These are phyloP conservation scores for Penicillium crustosum DNA, from an alignment of 2,329 filamentous ascomycete species.

Conservation along the genomic window DNA sequence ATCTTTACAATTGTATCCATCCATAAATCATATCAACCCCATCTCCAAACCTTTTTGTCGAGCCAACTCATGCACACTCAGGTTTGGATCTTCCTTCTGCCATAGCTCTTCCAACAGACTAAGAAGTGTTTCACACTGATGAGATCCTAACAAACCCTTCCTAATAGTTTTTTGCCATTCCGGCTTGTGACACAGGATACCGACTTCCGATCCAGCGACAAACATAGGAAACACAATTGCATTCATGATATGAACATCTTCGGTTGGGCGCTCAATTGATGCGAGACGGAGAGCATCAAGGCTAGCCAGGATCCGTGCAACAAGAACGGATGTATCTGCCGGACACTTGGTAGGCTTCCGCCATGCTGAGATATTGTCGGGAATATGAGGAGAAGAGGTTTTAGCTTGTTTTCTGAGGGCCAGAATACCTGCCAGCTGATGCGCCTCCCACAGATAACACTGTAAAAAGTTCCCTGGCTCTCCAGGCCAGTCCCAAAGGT, in stretches of 20 bases:
- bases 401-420: constrained; percentile 16
- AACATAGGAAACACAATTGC: constrained; percentile 28
- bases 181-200: constrained; percentile 15
- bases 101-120: constrained; percentile 30
- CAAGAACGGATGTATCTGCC: constrained; percentile 18
- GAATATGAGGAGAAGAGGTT: background rate
- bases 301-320: constrained; percentile 26
- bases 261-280: constrained; percentile 15
- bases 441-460: constrained; percentile 33
- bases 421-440: constrained; percentile 30
- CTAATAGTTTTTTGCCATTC: constrained; percentile 22
- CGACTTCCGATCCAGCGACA: constrained; percentile 22
- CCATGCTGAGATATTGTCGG: constrained; percentile 1
- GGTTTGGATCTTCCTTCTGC: constrained; percentile 12
- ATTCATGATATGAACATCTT: constrained; percentile 25
- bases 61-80: constrained; percentile 25
- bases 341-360: constrained; percentile 8
- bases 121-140: constrained; percentile 16
- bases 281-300: constrained; percentile 29
- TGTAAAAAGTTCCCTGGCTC: constrained; percentile 27
- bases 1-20: background rate
- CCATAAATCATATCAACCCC: constrained; percentile 21
- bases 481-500: constrained; percentile 34
- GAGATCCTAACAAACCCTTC: constrained; percentile 2
- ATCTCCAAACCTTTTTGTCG: constrained; percentile 24